These are phyloP conservation scores for Voacanga thouarsii DNA, from an alignment of 257 asterid species.

Conservation along the genomic window DNA sequence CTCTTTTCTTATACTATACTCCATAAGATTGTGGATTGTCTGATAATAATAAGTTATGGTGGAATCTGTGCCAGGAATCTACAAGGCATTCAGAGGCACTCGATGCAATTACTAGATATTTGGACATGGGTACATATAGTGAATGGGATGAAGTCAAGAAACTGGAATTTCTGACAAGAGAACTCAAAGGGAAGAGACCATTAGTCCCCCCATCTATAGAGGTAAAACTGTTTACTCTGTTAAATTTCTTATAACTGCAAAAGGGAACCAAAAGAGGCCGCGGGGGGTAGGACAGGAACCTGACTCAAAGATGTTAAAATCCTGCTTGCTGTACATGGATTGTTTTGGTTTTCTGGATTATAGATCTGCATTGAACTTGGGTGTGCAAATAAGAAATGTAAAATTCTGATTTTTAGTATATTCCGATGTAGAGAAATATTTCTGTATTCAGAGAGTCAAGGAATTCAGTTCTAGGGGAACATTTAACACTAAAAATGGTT, in stretches of 20 bases:
- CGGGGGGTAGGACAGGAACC: background rate
- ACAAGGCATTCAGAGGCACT: conserved; percentile 85
- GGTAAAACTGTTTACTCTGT: conserved; percentile 31
- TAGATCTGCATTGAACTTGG: background rate
- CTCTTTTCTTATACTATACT: background rate
- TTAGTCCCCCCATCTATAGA: conserved; percentile 77
- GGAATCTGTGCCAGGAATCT: conserved; percentile 64
- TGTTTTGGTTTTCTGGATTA: background rate
- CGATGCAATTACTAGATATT: conserved; percentile 80
- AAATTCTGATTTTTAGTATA: background rate
- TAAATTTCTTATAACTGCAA: background rate
- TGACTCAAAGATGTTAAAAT: background rate
- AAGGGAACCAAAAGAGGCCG: background rate
- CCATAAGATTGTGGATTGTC: background rate
- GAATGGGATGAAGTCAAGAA: conserved; percentile 91
- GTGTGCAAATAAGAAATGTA: background rate
- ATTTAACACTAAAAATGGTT: background rate
- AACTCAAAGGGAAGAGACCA: conserved; percentile 96
- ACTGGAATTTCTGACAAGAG: conserved; percentile 79
- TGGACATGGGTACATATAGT: conserved; percentile 90
- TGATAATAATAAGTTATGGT: background rate
- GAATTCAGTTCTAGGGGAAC: background rate
- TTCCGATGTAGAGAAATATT: background rate
- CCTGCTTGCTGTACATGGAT: background rate
- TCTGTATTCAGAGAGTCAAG: background rate